phyloP scores from a whole-genome alignment of 1,284 basidiomycete genomes.

The Xerocomus nothofagi region DNA sequence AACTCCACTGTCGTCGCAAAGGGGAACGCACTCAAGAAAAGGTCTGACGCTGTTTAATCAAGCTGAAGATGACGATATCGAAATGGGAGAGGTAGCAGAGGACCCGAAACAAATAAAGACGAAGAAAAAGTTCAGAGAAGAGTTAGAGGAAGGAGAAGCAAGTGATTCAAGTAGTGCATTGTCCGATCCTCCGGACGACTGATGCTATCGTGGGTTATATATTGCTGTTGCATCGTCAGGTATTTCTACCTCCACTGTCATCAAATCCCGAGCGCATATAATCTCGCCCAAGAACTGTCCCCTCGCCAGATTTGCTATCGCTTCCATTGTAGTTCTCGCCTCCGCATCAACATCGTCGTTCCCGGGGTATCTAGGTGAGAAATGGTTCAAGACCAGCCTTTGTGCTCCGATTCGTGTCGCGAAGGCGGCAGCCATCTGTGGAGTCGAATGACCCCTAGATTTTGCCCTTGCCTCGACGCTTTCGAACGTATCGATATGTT shows the following conservation, averaged over 20 bases:
- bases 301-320: slow-evolving; percentile 57
- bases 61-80: slow-evolving; percentile 60
- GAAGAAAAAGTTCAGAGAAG: slow-evolving; percentile 60
- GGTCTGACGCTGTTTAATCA: slow-evolving; percentile 24
- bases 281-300: slow-evolving; percentile 54
- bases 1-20: slow-evolving; percentile 34
- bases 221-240: slow-evolving; percentile 11
- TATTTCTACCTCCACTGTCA: slow-evolving; percentile 57
- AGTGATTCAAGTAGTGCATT: slow-evolving; percentile 74
- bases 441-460: slow-evolving; percentile 88
- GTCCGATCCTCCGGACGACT: slow-evolving; percentile 61
- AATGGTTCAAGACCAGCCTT: slow-evolving; percentile 82
- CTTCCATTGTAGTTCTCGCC: slow-evolving; percentile 56
- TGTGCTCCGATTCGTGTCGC: slow-evolving; percentile 68
- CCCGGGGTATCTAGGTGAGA: slow-evolving; percentile 67
- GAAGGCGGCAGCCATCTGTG: slow-evolving; percentile 87
- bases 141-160: slow-evolving; percentile 81
- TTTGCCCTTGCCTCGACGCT: slow-evolving; percentile 69
- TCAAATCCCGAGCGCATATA: slow-evolving; percentile 69
- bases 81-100: slow-evolving; percentile 85
- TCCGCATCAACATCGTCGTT: slow-evolving; percentile 50
- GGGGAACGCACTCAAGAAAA: slow-evolving; percentile 21
- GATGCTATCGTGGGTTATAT: slow-evolving; percentile 9
- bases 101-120: slow-evolving; percentile 49
- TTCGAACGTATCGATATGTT: slow-evolving; percentile 56